Base-by-base conservation (phyloP, 352 stramenopile genomes). In the Phytophthora palmivora region DNA sequence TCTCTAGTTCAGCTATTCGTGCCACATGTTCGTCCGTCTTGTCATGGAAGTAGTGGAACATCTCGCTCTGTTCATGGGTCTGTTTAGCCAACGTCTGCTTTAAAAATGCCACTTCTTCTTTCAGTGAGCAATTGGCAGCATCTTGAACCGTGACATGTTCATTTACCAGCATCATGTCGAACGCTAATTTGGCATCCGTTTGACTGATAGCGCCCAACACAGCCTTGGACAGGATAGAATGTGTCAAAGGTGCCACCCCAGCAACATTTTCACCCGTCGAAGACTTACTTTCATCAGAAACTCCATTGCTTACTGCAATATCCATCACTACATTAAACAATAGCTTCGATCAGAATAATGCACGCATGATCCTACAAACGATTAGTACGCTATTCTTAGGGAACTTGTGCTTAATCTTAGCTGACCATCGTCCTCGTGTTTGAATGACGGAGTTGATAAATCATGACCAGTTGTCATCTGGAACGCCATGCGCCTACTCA, bases 41-140 rank as follows among this genome's bases (percentile, higher is more conserved):
- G 21, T 79, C 76, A 52, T 95, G 86, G 26, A 96, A 84, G 57
- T 95, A 94, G 48, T 91, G 90, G 54, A 95, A 95, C 65, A 96
- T 91, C 22, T 96, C 90, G 34, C 70, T 86, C 53, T 94, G 76
- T 32, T 94, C 79, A 16, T 76, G 70, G 1, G 60, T 78, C 34
- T 78, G 71, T 12, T 70, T 76, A 12, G 61, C 72, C 43, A 88
- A 38, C 24, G 61, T 49, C 16, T 77, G 51, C 36, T 82, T 83
- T 6, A 92, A 44, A 36, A 88, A 78, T 16, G 58, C 41, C 6
- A 76, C 71, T 43, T 91, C 77, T 6, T 78, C 62, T n/a, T 80
- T 80, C 18, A 79, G 16, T 9, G 54, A 70, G 15, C 58, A 66
- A 51, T 77, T 77, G 7, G 76, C 70, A 1, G 43, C 39, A 18